Evolutionary conservation across 495 filamentous ascomycete species (phyloP).

Genomic region (Aspergillus cristatus): DNA sequence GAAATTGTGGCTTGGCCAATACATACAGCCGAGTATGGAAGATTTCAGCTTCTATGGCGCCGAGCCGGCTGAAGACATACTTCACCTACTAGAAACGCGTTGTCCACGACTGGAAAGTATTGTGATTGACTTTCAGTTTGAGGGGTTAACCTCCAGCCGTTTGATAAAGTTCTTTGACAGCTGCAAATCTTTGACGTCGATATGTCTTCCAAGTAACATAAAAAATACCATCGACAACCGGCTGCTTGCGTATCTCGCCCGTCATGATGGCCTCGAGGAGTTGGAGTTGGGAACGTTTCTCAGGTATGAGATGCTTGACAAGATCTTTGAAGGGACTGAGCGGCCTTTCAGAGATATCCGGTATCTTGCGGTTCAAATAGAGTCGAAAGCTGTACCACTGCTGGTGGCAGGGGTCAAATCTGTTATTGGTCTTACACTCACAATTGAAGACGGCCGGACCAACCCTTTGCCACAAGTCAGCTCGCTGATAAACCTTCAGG

Average conservation of each 20-base stretch:
- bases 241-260: neutral
- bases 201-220: neutral
- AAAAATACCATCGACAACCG: neutral
- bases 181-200: no score
- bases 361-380: no score
- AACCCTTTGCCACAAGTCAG: conserved; percentile 1
- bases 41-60: neutral
- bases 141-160: neutral
- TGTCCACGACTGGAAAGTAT: neutral
- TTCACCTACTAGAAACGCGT: neutral
- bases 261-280: neutral
- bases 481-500: neutral
- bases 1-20: conserved; percentile 1
- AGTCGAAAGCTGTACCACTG: no score
- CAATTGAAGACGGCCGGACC: neutral
- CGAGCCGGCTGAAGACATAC: conserved; percentile 1
- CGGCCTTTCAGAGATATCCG: no score
- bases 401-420: no score
- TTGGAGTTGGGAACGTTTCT: neutral
- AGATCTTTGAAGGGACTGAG: neutral
- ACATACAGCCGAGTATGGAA: conserved; percentile 1
- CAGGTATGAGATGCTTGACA: neutral
- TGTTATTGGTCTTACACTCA: neutral
- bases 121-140: neutral
- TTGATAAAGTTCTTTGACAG: neutral